phyloP scores from a whole-genome alignment of 208 protist genomes.

The Wallacemonas sp. region DNA sequence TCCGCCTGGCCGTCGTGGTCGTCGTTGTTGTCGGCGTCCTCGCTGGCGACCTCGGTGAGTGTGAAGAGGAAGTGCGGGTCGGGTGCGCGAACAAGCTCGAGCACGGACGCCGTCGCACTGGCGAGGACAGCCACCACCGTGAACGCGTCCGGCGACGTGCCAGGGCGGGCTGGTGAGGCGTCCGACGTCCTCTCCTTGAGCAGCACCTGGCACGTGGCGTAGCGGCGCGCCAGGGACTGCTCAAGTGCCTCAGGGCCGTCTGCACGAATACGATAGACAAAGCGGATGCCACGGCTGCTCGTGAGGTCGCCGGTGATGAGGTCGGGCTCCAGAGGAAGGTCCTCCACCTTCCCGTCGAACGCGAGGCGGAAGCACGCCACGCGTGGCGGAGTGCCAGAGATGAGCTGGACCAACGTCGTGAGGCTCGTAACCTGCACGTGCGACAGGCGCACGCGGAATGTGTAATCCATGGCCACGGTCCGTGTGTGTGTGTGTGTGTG shows the following conservation, averaged over 20 bases:
- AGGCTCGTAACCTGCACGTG: conserved; percentile 16
- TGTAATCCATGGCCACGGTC: conserved; percentile 12
- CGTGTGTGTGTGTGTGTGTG: neutral
- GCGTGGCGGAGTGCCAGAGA: neutral
- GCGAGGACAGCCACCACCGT: conserved; percentile 26
- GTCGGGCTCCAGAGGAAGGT: conserved; percentile 21
- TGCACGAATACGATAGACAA: conserved; percentile 24
- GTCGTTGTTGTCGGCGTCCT: neutral
- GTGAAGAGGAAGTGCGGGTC: conserved; percentile 30
- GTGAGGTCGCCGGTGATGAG: neutral
- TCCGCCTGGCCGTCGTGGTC: neutral
- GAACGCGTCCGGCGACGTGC: neutral
- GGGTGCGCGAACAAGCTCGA: conserved; percentile 24
- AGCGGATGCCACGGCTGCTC: neutral
- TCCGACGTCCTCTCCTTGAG: conserved; percentile 8
- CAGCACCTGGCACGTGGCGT: conserved; percentile 29
- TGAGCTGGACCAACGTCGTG: neutral
- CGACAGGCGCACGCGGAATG: conserved; percentile 24
- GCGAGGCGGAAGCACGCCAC: conserved; percentile 19
- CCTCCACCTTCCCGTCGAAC: conserved; percentile 34
- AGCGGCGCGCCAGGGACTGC: conserved; percentile 18
- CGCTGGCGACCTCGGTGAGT: neutral
- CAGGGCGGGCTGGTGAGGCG: neutral
- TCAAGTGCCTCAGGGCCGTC: conserved; percentile 2
- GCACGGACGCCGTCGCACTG: conserved; percentile 33